A percentile compares a stretch with the other conserved stretches of the same genome.
Evolutionary conservation across 2,329 filamentous ascomycete species (phyloP).

Genomic region (Venturia nashicola): DNA sequence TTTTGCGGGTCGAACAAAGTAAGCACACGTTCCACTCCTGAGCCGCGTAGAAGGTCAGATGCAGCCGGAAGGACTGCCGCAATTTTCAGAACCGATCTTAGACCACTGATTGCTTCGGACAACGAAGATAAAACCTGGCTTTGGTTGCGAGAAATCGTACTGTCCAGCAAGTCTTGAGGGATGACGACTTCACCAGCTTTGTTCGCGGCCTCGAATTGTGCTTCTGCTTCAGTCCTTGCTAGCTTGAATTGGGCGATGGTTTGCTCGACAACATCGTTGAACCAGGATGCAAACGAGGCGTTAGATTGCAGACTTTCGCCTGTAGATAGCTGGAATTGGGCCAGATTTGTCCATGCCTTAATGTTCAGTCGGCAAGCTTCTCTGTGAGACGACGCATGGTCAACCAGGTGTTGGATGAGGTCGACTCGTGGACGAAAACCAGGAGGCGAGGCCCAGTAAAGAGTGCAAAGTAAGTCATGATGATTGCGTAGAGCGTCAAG

Average conservation of each 20-base stretch:
- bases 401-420: constrained; percentile 41
- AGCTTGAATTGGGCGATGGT: constrained; percentile 42
- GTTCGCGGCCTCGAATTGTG: constrained; percentile 30
- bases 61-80: constrained; percentile 29
- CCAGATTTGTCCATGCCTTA: constrained; percentile 44
- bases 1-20: constrained; percentile 39
- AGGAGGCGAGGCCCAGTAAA: constrained; percentile 45
- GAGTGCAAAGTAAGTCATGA: constrained; percentile 46
- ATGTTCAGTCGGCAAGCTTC: constrained; percentile 48
- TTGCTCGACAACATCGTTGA: constrained; percentile 38
- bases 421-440: constrained; percentile 40
- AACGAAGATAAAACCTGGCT: constrained; percentile 43
- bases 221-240: constrained; percentile 45
- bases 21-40: constrained; percentile 34
- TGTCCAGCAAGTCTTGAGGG: constrained; percentile 35
- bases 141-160: constrained; percentile 44
- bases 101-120: constrained; percentile 37
- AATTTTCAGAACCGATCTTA: constrained; percentile 35
- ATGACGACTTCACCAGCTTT: constrained; percentile 26
- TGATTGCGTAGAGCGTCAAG: constrained; percentile 48
- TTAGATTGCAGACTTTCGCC: constrained; percentile 33
- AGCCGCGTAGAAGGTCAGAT: constrained; percentile 30
- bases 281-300: constrained; percentile 41
- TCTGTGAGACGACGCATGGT: constrained; percentile 43
- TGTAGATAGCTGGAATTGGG: constrained; percentile 43